A percentile compares a stretch with the other conserved stretches of the same genome.
Evolutionary conservation across 2,329 filamentous ascomycete species (phyloP).

Genomic region (Phaeophleospora eucalypticola): DNA sequence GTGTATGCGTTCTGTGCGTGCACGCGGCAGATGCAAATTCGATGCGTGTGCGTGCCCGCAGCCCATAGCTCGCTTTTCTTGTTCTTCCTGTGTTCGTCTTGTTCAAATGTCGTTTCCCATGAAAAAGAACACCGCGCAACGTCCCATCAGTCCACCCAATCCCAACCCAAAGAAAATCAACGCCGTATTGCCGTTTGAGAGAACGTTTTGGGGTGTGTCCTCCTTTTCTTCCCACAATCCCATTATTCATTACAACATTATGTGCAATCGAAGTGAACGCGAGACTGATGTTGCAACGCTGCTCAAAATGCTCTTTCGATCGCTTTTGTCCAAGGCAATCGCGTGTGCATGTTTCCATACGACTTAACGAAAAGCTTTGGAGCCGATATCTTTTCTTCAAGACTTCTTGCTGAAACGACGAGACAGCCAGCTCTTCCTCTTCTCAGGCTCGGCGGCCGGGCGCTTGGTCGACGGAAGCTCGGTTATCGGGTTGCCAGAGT

Average conservation of each 20-base stretch:
- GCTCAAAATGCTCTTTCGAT: neutral
- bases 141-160: neutral
- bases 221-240: conserved; percentile 2
- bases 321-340: conserved; percentile 2
- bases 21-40: no score
- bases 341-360: neutral
- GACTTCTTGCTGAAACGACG: conserved; percentile 69
- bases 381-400: conserved; percentile 7
- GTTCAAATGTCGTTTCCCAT: neutral
- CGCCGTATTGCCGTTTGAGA: neutral
- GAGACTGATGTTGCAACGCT: neutral
- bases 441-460: conserved; percentile 54
- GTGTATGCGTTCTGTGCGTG: no score
- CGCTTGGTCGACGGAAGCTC: conserved; percentile 25
- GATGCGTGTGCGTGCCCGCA: neutral
- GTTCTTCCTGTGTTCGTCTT: neutral
- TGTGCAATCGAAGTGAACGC: conserved; percentile 11
- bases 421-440: conserved; percentile 87
- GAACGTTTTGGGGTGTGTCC: neutral
- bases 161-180: neutral
- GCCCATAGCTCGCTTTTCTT: neutral
- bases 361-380: neutral
- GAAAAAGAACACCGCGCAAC: neutral
- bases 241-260: conserved; percentile 19
- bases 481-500: conserved; percentile 13